Evolutionary conservation across 1,284 basidiomycete species (phyloP).

Genomic region (Apiotrichum montevideense): DNA sequence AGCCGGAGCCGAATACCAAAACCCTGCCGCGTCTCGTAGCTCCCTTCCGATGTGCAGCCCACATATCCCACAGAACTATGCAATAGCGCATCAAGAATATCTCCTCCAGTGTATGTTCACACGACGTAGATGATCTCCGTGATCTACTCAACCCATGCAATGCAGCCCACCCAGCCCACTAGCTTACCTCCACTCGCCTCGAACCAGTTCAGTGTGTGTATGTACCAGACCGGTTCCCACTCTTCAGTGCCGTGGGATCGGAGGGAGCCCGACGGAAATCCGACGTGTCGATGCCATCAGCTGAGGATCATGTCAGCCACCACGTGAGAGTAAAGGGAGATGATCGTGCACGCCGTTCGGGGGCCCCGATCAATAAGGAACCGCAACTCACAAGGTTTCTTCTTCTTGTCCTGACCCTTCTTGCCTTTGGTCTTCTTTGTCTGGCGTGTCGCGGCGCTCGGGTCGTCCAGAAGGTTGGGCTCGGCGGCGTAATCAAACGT

Average conservation of each 20-base stretch:
- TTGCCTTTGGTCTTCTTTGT: constrained; percentile 36
- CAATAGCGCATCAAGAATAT: no score
- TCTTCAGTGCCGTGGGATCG: constrained; percentile 42
- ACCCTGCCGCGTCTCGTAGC: no score
- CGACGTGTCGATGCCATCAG: constrained; percentile 28
- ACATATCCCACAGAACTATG: no score
- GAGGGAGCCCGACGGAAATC: constrained; percentile 37
- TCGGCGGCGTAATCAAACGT: constrained; percentile 68
- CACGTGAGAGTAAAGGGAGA: background rate
- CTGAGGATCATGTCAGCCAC: constrained; percentile 8
- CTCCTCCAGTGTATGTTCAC: no score
- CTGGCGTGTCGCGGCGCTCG: constrained; percentile 13
- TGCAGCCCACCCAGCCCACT: no score
- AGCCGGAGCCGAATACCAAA: no score
- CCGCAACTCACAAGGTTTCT: background rate
- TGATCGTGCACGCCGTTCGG: background rate
- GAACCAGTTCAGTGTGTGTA: constrained; percentile 16
- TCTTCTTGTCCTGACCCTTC: constrained; percentile 2
- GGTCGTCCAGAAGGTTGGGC: constrained; percentile 68
- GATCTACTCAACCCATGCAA: no score
- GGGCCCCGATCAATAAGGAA: background rate
- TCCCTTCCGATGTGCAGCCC: no score
- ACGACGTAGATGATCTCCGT: no score
- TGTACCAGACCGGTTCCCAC: constrained; percentile 39
- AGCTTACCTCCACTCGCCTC: no score